A percentile compares a stretch with the other conserved stretches of the same genome.
phyloP scores from a whole-genome alignment of 2,329 filamentous ascomycete species.

The Diaporthe helianthi region DNA sequence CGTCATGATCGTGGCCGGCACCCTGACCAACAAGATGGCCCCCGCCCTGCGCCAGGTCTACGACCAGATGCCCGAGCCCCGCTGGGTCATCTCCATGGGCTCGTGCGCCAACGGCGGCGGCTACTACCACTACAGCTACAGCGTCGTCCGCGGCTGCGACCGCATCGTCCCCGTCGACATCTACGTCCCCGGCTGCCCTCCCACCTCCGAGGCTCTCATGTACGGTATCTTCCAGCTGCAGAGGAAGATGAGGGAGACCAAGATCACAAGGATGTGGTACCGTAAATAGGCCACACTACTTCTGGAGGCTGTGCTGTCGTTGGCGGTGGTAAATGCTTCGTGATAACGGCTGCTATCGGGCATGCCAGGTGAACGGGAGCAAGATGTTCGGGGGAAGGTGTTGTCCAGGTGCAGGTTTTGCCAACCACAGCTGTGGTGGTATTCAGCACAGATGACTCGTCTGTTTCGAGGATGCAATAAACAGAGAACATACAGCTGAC shows the following conservation, averaged over 20 bases:
- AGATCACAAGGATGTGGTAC: conserved; percentile 58
- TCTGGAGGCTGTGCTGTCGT: not conserved
- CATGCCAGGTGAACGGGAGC: not conserved
- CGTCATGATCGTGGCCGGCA: conserved; percentile 93
- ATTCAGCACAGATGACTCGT: not conserved
- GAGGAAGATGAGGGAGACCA: conserved; percentile 68
- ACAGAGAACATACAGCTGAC: conserved; percentile 8
- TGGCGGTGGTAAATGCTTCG: not conserved
- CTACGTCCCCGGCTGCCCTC: conserved; percentile 70
- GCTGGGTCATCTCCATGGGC: conserved; percentile 80
- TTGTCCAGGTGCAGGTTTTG: not conserved
- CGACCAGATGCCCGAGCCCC: conserved; percentile 93
- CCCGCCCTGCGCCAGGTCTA: conserved; percentile 89
- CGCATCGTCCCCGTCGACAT: conserved; percentile 72
- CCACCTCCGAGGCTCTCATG: conserved; percentile 55
- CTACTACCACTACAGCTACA: conserved; percentile 78
- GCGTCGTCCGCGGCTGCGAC: conserved; percentile 69
- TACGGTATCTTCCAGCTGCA: conserved; percentile 71
- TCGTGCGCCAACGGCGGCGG: conserved; percentile 75
- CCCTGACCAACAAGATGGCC: conserved; percentile 95
- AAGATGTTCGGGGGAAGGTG: not conserved
- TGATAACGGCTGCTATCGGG: not conserved
- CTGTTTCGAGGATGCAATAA: conserved; percentile 11
- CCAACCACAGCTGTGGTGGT: not conserved
- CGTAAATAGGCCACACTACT: conserved; percentile 47